Base-by-base conservation (phyloP, 225 moss, liverwort and hornwort species). In the Sphagnum tenellum region DNA sequence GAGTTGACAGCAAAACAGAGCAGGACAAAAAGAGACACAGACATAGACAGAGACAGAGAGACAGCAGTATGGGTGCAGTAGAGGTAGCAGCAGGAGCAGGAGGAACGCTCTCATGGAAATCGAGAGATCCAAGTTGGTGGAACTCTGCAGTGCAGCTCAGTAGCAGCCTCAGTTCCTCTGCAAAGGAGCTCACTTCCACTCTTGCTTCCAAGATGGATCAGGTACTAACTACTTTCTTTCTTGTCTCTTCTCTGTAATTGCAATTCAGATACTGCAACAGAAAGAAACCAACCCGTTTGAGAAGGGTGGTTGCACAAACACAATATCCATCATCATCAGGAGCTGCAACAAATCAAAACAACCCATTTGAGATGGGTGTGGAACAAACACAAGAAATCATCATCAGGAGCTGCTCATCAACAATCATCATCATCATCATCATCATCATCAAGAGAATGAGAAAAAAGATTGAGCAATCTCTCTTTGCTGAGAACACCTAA, bases 191-290 rank as follows among this genome's bases (percentile, higher is more conserved):
- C 45, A 81, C 84, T 48, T 78, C 78, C 67, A 65, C 66, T 7
- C 64, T 85, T 3, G 66, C 78, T 44, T 67, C 84, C 60, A 81
- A 63, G 78, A 81, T 85, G 71, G 84, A 84, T 51, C 80, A 84
- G 83, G 83, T 80, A 50, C 52, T 64, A 48, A 65, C 55, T 29
- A 46, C 10, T 12, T 45, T 46, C 56, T 49, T 7, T 53, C 29
- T 29, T 29, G 29, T 53, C 10, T 7, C 53, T 53, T 10, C 7
- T 53, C 53, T 53, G 53, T 53, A 53, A 53, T 29, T 6, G 53
- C 7, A 53, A 53, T 6, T 7, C 53, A 6, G 53, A 53, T 53
- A 53, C 29, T 29, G 29, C 29, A 29, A 29, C 29, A 29, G 29
- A 1, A 53, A 53, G 2, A 10, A 53, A 53, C 1, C 53, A 53